Evolutionary conservation across 2,329 filamentous ascomycete species (phyloP).

Genomic region (Sphaerostilbella broomeana): DNA sequence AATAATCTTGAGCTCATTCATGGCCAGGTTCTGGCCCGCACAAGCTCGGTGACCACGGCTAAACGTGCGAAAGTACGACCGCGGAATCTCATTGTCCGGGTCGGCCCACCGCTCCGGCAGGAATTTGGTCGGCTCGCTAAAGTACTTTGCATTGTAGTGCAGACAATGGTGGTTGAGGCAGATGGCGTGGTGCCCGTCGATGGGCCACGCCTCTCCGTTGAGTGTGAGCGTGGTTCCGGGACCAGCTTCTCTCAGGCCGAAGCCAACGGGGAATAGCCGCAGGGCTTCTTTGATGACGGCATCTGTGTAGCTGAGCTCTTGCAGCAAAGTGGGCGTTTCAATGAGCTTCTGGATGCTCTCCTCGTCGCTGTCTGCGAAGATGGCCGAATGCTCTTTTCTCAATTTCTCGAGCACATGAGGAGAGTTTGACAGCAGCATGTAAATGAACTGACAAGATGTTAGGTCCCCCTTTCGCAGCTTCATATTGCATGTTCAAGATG

Average conservation of each 20-base stretch:
- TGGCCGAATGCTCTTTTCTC: conserved; percentile 23
- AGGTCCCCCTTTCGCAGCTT: background rate
- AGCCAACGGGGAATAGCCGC: conserved; percentile 43
- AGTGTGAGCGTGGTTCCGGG: conserved; percentile 30
- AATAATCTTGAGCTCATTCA: conserved; percentile 27
- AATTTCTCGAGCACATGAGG: conserved; percentile 20
- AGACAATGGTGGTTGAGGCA: conserved; percentile 17
- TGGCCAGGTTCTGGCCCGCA: conserved; percentile 31
- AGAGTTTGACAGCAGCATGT: conserved; percentile 18
- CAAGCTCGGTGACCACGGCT: conserved; percentile 32
- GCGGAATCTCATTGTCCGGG: conserved; percentile 7
- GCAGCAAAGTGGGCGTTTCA: conserved; percentile 38
- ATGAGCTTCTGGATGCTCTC: conserved; percentile 29
- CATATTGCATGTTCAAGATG: background rate
- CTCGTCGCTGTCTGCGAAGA: conserved; percentile 23
- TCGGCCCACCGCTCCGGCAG: conserved; percentile 37
- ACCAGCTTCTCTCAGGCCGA: conserved; percentile 30
- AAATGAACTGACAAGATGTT: conserved; percentile 6
- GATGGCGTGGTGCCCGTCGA: conserved; percentile 25
- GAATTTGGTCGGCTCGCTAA: conserved; percentile 32
- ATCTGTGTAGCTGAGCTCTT: conserved; percentile 43
- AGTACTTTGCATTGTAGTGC: conserved; percentile 29
- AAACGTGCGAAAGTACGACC: conserved; percentile 25
- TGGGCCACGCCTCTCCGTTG: conserved; percentile 31
- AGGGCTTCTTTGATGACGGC: conserved; percentile 51